A percentile compares a stretch with the other conserved stretches of the same genome.
These are phyloP conservation scores for Pleurotus pulmonarius DNA, from an alignment of 768 basidiomycete species.

Conservation along the genomic window DNA sequence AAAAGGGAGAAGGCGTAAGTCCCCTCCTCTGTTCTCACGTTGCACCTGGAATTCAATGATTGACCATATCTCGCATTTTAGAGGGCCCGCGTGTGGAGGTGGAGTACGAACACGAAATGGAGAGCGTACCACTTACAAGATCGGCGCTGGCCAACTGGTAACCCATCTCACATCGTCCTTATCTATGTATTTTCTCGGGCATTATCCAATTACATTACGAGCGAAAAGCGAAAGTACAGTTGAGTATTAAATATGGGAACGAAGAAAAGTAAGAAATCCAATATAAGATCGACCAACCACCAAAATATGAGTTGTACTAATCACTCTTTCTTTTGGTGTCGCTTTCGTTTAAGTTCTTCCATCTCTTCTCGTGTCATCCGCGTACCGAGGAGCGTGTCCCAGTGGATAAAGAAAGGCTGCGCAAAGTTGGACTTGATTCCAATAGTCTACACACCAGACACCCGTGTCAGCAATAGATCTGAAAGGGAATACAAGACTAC, in stretches of 20 bases:
- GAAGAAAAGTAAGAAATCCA: no score
- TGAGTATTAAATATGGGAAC: no score
- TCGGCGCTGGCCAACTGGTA: constrained; percentile 55
- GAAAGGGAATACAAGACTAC: background rate
- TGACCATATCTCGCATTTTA: constrained; percentile 18
- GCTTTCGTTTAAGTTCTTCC: constrained; percentile 42
- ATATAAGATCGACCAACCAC: no score
- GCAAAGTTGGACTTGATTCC: constrained; percentile 96
- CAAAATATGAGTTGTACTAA: background rate
- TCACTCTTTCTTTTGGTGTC: constrained; percentile 26
- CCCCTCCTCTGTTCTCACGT: background rate
- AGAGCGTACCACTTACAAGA: constrained; percentile 54
- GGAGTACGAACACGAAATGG: constrained; percentile 94
- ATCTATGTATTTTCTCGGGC: background rate
- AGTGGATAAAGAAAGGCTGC: constrained; percentile 95
- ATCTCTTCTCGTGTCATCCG: constrained; percentile 74
- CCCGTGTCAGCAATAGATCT: constrained; percentile 3
- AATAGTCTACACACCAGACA: constrained; percentile 37
- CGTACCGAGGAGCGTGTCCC: constrained; percentile 85
- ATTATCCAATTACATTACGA: background rate
- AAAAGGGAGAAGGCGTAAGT: constrained; percentile 53
- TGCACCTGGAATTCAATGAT: background rate
- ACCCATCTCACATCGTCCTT: background rate
- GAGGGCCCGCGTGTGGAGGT: constrained; percentile 86
- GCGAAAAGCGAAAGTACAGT: background rate